Base-by-base conservation (phyloP, 2,329 filamentous ascomycete species). In the Cordyceps fumosorosea region DNA sequence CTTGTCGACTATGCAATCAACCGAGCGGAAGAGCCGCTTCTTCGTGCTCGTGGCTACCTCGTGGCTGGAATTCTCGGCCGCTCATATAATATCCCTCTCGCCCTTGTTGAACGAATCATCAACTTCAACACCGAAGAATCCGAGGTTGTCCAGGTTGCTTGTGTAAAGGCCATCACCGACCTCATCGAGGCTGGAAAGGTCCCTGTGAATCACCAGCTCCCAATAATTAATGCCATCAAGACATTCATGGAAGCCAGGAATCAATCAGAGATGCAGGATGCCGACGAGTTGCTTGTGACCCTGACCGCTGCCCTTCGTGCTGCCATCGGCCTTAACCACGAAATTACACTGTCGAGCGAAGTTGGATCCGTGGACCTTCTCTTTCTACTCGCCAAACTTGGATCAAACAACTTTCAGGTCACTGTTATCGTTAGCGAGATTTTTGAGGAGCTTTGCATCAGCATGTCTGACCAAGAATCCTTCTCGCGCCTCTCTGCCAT, bases 91-190 rank as follows among this genome's bases (percentile, higher is more conserved):
- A 82, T 80, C 7, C 82, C 93, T 63, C 80, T 93, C 67, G 5
- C 34, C 5, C 34, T 37, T 37, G 34, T 37, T 12, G 86, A 92
- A 68, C 84, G 83, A 40, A 89, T 90, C 1, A 83, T 98, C 58
- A 84, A 89, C 56, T 87, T 96, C 66, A 86, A 85, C 11, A 80
- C 80, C 42, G 93, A 96, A 66, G 79, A 86, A 22, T 89, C 90
- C 0, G 93, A 97, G 72, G 86, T 98, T 42, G 93, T 98, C 50
- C 91, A 95, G 73, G 93, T 96, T 20, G 88, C 93, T 22, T 96
- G 91, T 70, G 89, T 98, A 69, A 93, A 93, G 72, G 89, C 91
- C 1, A 77, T 96, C 42, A 91, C 97, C 69, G 82, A 83, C 18
- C 82, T 87, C 63, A 80, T 87, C 57, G 79, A 76, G 64, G 79